Base-by-base conservation (phyloP, 2,329 filamentous ascomycete genomes). In the Cladosporium cucumerinum region DNA sequence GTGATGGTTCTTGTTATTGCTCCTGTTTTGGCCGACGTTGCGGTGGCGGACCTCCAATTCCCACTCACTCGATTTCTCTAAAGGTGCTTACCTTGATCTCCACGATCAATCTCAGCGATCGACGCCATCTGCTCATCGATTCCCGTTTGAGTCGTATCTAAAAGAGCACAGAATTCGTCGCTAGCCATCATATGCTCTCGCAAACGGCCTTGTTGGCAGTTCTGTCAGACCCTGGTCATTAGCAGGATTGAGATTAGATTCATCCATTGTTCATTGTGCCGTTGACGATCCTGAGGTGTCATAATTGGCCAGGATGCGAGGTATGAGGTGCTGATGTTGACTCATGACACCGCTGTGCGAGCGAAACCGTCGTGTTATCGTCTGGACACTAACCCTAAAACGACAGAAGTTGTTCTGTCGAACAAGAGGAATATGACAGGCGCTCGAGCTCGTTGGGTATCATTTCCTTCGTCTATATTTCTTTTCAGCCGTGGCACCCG, bases 21-120 rank as follows among this genome's bases (percentile, higher is more conserved):
- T 7, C 2, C 30, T 32, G 8, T 8, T 21, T 8, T 43, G 21
- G 1, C 66, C 69, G 26, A 72, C 49, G 64, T 72, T 69, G 23
- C 69, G 63, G 64, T 72, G 71, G 5, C 63, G 48, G 14, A 72
- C 30, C 32, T 66, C n/a, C n/a, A 74, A 46, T 11, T 63, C 51
- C 69, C 69, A 69, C 2, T 64, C 64, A 26, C 54, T 65, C 16
- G 67, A 70, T n/a, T 54, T 52, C 25, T n/a, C n/a, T n/a, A n/a
- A n/a, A n/a, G n/a, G n/a, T 18, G 18, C 30, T 30, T 21, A 61
- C 48, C 36, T 10, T n/a, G 39, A 16, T 14, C 12, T 39, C 23
- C 59, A n/a, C 11, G 14, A 26, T 21, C 21, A 32, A 11, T 18
- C 11, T 5, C 46, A 26, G 26, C 21, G 16, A 21, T 6, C 21